phyloP scores from a whole-genome alignment of 2,329 filamentous ascomycete genomes.

The Colletotrichum abscissum region DNA sequence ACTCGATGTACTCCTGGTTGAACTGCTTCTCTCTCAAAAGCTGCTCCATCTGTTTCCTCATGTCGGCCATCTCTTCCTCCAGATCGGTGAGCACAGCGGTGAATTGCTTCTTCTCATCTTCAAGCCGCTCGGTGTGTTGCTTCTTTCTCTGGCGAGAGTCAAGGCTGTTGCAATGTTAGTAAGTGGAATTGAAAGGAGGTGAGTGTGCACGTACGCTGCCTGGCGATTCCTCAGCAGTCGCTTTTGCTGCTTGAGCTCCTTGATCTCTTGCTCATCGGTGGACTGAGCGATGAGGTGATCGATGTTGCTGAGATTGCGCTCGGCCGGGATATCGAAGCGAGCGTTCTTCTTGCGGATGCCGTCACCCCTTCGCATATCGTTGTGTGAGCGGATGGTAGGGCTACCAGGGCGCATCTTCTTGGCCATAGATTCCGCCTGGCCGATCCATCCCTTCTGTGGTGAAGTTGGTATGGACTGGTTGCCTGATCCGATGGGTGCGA shows the following conservation, averaged over 20 bases:
- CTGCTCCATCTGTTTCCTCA: conserved; percentile 77
- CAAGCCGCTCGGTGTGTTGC: conserved; percentile 95
- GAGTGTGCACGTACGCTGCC: conserved; percentile 79
- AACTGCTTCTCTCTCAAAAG: conserved; percentile 80
- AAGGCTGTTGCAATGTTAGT: conserved; percentile 66
- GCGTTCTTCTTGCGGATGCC: conserved; percentile 99
- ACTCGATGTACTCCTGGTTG: conserved; percentile 79
- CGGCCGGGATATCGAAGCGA: conserved; percentile 94
- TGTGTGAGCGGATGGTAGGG: conserved; percentile 78
- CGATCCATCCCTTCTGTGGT: conserved; percentile 69
- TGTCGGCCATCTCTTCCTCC: conserved; percentile 79
- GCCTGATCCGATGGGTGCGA: conserved; percentile 59
- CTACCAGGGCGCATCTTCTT: conserved; percentile 76
- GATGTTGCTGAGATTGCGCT: conserved; percentile 94
- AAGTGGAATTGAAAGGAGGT: background rate
- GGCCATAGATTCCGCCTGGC: conserved; percentile 59
- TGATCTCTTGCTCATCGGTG: conserved; percentile 91
- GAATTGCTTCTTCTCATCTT: conserved; percentile 96
- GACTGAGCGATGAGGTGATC: conserved; percentile 91
- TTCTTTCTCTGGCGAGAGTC: conserved; percentile 98
- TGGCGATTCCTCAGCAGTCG: conserved; percentile 93
- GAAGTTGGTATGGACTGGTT: conserved; percentile 65
- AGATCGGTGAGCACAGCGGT: conserved; percentile 80
- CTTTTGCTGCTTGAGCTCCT: conserved; percentile 99
- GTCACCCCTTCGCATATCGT: conserved; percentile 81